Evolutionary conservation across 1,284 basidiomycete species (phyloP), one percentile per base, ranked within the genome.

Genomic region (Bjerkandera adusta): DNA sequence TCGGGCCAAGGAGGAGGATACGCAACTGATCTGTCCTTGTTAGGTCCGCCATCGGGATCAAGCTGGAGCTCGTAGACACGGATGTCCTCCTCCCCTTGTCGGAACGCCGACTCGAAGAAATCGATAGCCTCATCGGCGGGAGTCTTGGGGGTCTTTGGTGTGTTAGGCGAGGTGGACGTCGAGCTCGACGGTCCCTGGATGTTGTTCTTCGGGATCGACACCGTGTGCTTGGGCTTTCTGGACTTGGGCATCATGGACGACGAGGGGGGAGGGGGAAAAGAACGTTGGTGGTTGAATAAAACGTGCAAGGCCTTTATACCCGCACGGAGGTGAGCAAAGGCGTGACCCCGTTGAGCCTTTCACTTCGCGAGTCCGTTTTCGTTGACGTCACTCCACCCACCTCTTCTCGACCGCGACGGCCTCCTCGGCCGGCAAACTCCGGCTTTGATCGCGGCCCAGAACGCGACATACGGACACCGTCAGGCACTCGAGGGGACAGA

Each of bases 121-220:
- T 87, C 85, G 60, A 93, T 81, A 24, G 84, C 92, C 62, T 95
- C 92, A 64, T 95, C 91, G 38, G 92, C 92, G 21, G 92, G 92
- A 2, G 92, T 95, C 72, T 83, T 91, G 6, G 87, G 89, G 0
- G 86, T 81, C 52, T 67, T 67, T 15, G 59, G 54, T 8, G 58
- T 57, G 24, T 54, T 55, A 15, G 64, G 62, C 18, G 61, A 59
- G 29, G 29, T 15, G 1, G 51, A 52, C 16, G 15, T 6, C n/a
- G 4, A 20, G 25, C 29, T 26, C n/a, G 37, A 15, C 6, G 21
- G 13, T 12, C 37, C 36, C n/a, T 37, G 13, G 16, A 35, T 11
- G 36, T 32, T 40, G 43, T 39, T 26, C 36, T 47, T 51, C 2
- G 49, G 49, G 35, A 51, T 51, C 13, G 13, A 30, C n/a, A 51